Conservation (phyloP, 2,329 filamentous ascomycete genomes). For the Paracamarosporium sp. region DNA sequence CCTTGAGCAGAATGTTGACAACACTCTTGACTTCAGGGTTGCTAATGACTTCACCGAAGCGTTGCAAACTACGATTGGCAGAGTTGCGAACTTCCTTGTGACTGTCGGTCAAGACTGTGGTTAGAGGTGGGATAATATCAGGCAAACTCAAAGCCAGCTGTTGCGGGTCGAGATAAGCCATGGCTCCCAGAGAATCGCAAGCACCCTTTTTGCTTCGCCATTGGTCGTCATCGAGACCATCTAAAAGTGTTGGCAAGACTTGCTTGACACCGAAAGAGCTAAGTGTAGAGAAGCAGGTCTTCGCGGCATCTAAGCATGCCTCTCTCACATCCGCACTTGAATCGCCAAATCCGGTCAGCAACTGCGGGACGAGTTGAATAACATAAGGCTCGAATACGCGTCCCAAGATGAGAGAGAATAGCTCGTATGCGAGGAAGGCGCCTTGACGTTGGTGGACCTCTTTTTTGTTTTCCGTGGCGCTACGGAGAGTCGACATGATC, state of each 20-base stretch:
- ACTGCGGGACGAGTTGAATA: constrained; percentile 90
- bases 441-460: constrained; percentile 88
- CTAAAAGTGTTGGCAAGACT: constrained; percentile 87
- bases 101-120: constrained; percentile 92
- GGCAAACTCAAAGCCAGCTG: constrained; percentile 91
- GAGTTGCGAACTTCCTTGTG: constrained; percentile 95
- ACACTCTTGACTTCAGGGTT: constrained; percentile 96
- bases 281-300: constrained; percentile 89
- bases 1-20: constrained; percentile 90
- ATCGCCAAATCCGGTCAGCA: constrained; percentile 90
- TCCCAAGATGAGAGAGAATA: constrained; percentile 84
- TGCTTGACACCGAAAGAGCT: constrained; percentile 97
- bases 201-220: constrained; percentile 99
- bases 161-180: constrained; percentile 97
- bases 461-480: constrained; percentile 93
- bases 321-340: constrained; percentile 87
- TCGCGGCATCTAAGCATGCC: constrained; percentile 89
- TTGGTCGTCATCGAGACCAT: constrained; percentile 91
- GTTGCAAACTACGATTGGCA: constrained; percentile 94
- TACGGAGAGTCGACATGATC: constrained; percentile 80
- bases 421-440: constrained; percentile 86
- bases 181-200: constrained; percentile 93
- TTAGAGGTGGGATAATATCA: constrained; percentile 95
- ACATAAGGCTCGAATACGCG: constrained; percentile 95
- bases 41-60: constrained; percentile 97